Conservation (phyloP, 1,139 yeast genomes). For the Geotrichum phurueaensis region DNA sequence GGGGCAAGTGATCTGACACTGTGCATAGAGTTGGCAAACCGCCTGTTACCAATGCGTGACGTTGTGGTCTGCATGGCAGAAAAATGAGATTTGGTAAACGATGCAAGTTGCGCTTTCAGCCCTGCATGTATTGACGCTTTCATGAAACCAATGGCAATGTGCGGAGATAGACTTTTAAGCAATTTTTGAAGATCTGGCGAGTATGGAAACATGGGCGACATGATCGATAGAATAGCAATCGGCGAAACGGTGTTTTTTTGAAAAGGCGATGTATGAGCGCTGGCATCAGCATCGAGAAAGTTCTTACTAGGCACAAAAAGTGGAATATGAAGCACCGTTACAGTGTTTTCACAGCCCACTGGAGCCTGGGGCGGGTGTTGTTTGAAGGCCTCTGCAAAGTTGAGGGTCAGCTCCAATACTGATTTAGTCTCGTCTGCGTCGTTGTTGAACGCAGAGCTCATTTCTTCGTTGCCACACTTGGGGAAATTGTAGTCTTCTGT, state of each 20-base stretch:
- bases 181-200: slow-evolving; percentile 28
- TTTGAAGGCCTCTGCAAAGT: background rate
- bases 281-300: background rate
- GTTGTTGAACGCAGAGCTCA: slow-evolving; percentile 28
- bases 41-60: slow-evolving; percentile 1
- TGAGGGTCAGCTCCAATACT: background rate
- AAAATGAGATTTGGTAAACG: slow-evolving; percentile 7
- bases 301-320: slow-evolving; percentile 24
- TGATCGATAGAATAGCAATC: slow-evolving; percentile 33
- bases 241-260: slow-evolving; percentile 23
- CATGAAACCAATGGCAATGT: slow-evolving; percentile 31
- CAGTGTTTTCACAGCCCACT: slow-evolving; percentile 27
- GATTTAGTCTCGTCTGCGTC: slow-evolving; percentile 19
- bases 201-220: slow-evolving; percentile 34
- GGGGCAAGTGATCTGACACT: slow-evolving; percentile 2
- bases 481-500: slow-evolving; percentile 19
- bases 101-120: slow-evolving; percentile 22
- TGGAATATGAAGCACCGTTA: slow-evolving; percentile 32
- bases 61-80: background rate
- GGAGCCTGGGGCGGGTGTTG: background rate
- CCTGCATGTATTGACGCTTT: slow-evolving; percentile 33
- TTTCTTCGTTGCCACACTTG: slow-evolving; percentile 16
- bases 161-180: slow-evolving; percentile 31
- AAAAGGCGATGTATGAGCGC: background rate
- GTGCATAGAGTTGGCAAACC: slow-evolving; percentile 1